Evolutionary conservation across 2,329 filamentous ascomycete species (phyloP), one percentile per base, ranked within the genome.

Genomic region (Periconia sp.): DNA sequence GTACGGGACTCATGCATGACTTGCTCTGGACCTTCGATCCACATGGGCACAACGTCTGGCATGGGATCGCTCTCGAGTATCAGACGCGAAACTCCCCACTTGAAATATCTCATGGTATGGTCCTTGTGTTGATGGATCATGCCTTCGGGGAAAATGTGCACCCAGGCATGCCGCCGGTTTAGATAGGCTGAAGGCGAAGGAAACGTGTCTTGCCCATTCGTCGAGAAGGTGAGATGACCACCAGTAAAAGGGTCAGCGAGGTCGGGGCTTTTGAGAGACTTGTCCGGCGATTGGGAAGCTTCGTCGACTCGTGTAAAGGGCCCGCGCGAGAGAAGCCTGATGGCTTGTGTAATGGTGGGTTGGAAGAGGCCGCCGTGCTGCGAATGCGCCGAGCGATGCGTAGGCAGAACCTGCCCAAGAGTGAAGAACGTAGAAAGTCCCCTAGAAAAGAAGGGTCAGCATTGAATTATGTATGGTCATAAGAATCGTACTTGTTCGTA

Each of bases 91-190:
- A 97, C 82, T 1, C 94, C 94, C 94, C 94, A 99, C 78, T 96
- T 97, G 84, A 97, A 97, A 77, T 99, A 99, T 30, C 94, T 89
- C 81, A 97, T 87, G 8, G 87, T 85, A 64, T 86, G 85, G 41
- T 86, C 79, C 1, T 88, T 83, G 61, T 91, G 87, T 76, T 99
- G 94, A 74, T 97, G 92, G 44, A 96, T 91, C 73, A 90, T 91
- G 45, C 92, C 94, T 76, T 99, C 94, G 13, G 94, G 94, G 73
- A 97, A 97, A 50, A 97, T 88, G 74, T 99, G 94, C 3, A 99
- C 80, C 94, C 94, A 99, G 43, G 85, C 85, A 72, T 90, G 83
- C 44, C 85, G 85, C 64, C 91, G 87, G 58, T 76, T 81, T 1
- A 84, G 73, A 70, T 89, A 92, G 45, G 86, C 83, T 1, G 91